These are phyloP conservation scores for Thymus mandschuricus DNA, from an alignment of 257 asterid species.

Conservation along the genomic window DNA sequence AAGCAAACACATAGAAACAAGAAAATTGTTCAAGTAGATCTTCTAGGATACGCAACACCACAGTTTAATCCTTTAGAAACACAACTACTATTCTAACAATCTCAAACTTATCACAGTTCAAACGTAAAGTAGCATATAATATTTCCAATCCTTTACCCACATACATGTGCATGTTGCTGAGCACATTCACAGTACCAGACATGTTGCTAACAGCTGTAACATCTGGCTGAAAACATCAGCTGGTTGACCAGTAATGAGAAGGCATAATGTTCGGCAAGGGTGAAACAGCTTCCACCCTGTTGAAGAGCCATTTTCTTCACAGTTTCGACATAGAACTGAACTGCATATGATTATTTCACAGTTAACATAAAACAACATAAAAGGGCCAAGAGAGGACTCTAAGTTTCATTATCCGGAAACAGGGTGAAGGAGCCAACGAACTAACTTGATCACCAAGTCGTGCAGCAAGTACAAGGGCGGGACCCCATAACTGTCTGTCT, in stretches of 20 bases:
- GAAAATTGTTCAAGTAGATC: slow-evolving; percentile 19
- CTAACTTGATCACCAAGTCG: slow-evolving; percentile 90
- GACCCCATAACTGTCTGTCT: slow-evolving; percentile 98
- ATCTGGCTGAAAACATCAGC: slow-evolving; percentile 78
- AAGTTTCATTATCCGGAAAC: slow-evolving; percentile 15
- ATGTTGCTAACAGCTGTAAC: slow-evolving; percentile 45
- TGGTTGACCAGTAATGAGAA: slow-evolving; percentile 92
- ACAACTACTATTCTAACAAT: slow-evolving; percentile 1
- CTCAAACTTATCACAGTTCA: slow-evolving; percentile 6
- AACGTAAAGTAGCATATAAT: slow-evolving; percentile 1
- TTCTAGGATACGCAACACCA: neutral
- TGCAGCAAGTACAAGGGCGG: slow-evolving; percentile 97
- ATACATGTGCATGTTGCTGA: slow-evolving; percentile 81
- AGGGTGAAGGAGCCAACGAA: slow-evolving; percentile 11
- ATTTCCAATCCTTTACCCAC: slow-evolving; percentile 27
- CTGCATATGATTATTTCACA: slow-evolving; percentile 45
- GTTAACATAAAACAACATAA: slow-evolving; percentile 2
- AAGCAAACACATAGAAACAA: neutral
- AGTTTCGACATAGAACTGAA: slow-evolving; percentile 70
- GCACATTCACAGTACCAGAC: slow-evolving; percentile 50
- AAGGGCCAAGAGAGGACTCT: slow-evolving; percentile 13
- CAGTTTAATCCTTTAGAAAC: slow-evolving; percentile 18
- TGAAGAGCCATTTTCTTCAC: slow-evolving; percentile 92
- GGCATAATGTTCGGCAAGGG: slow-evolving; percentile 92
- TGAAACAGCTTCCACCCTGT: slow-evolving; percentile 83